These are phyloP conservation scores for Apiotrichum mycotoxinovorans DNA, from an alignment of 1,284 basidiomycete genomes.

Conservation along the genomic window DNA sequence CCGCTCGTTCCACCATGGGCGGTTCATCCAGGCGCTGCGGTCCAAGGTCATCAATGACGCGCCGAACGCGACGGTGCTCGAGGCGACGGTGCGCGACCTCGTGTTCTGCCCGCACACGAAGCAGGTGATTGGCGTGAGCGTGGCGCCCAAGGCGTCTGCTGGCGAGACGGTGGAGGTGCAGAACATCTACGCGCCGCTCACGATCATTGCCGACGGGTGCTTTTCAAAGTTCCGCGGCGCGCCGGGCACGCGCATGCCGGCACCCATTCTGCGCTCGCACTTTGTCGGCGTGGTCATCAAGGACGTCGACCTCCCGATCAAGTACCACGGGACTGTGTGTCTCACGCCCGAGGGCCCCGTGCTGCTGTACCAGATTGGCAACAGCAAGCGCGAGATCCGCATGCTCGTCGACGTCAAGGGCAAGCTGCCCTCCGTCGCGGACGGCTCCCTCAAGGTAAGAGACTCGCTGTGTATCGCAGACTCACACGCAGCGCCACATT, in stretches of 20 bases:
- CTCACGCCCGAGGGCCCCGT: constrained; percentile 74
- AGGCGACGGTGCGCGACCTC: constrained; percentile 76
- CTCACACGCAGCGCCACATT: constrained; percentile 71
- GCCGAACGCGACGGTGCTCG: constrained; percentile 63
- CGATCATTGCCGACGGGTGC: constrained; percentile 90
- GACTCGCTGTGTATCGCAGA: too few species aligned
- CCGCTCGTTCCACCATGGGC: constrained; percentile 90
- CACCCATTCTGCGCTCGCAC: constrained; percentile 63
- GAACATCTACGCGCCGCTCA: constrained; percentile 65
- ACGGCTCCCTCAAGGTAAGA: constrained; percentile 61
- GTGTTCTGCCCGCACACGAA: constrained; percentile 60
- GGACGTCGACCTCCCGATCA: constrained; percentile 70
- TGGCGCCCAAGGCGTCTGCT: constrained; percentile 49
- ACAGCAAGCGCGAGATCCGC: constrained; percentile 65
- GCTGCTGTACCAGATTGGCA: constrained; percentile 80
- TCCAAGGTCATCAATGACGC: constrained; percentile 57
- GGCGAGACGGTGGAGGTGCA: constrained; percentile 20
- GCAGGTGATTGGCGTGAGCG: constrained; percentile 63
- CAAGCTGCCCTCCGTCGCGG: constrained; percentile 70
- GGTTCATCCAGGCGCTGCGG: constrained; percentile 77
- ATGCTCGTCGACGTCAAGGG: constrained; percentile 89
- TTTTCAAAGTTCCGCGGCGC: constrained; percentile 74
- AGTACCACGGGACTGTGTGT: constrained; percentile 81
- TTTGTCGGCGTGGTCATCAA: constrained; percentile 79
- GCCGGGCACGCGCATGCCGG: constrained; percentile 41